Evolutionary conservation across 2,329 filamentous ascomycete species (phyloP).

Genomic region (Cladophialophora immunda): DNA sequence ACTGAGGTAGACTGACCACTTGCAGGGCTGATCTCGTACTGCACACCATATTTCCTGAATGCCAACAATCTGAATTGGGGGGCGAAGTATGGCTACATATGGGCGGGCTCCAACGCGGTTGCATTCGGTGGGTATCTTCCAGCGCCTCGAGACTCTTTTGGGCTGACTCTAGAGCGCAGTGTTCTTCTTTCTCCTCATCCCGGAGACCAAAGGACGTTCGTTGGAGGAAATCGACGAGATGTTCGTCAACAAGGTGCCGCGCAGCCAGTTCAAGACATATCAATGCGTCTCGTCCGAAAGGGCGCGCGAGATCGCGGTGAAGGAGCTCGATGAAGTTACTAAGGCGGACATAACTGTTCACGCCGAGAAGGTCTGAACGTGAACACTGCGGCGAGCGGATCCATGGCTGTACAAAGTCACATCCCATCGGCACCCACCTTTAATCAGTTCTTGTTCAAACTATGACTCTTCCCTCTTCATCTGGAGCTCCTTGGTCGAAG

Average conservation of each 20-base stretch:
- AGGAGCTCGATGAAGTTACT: slow-evolving; percentile 16
- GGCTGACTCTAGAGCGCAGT: slow-evolving; percentile 5
- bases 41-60: slow-evolving; percentile 47
- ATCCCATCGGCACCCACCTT: background rate
- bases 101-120: slow-evolving; percentile 52
- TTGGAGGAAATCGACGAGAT: slow-evolving; percentile 45
- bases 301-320: slow-evolving; percentile 24
- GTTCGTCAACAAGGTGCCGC: slow-evolving; percentile 38
- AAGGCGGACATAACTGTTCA: slow-evolving; percentile 12
- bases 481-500: background rate
- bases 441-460: background rate
- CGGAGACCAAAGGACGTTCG: slow-evolving; percentile 41
- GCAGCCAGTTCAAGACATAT: slow-evolving; percentile 31
- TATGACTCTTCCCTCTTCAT: background rate
- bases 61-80: slow-evolving; percentile 52
- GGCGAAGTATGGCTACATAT: slow-evolving; percentile 60
- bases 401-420: background rate
- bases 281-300: slow-evolving; percentile 29
- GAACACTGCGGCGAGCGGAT: background rate
- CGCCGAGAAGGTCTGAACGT: slow-evolving; percentile 13
- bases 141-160: background rate
- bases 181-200: slow-evolving; percentile 39
- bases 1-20: slow-evolving; percentile 9
- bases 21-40: slow-evolving; percentile 8
- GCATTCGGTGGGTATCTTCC: slow-evolving; percentile 46